These are phyloP conservation scores for Crotalaria pallida DNA, from an alignment of 306 rosid species.

Conservation along the genomic window DNA sequence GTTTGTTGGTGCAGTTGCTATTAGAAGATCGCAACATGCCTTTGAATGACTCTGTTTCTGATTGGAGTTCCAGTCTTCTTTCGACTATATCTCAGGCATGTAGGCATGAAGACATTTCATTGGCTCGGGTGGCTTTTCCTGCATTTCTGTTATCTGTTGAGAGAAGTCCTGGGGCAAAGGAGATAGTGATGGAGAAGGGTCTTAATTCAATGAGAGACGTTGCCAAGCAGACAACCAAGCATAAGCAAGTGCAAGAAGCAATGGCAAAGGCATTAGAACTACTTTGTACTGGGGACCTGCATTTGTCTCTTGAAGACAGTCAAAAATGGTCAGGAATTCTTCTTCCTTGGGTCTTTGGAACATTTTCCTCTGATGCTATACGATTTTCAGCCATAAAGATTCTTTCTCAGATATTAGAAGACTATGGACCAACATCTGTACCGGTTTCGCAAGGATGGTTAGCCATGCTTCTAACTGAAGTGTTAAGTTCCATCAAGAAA, in stretches of 20 bases:
- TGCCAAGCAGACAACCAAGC: conserved; percentile 55
- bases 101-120: conserved; percentile 68
- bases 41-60: conserved; percentile 72
- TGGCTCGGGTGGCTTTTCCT: conserved; percentile 75
- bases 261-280: conserved; percentile 77
- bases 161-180: conserved; percentile 60
- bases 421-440: conserved; percentile 62
- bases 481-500: conserved; percentile 48
- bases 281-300: conserved; percentile 55
- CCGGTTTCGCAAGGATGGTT: conserved; percentile 94
- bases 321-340: conserved; percentile 90
- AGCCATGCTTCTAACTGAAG: conserved; percentile 64
- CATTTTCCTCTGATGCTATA: conserved; percentile 58
- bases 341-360: conserved; percentile 78
- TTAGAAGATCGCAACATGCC: conserved; percentile 69
- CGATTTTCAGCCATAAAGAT: conserved; percentile 68
- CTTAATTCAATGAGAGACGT: conserved; percentile 76
- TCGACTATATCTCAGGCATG: conserved; percentile 80
- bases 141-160: conserved; percentile 83
- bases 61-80: conserved; percentile 91
- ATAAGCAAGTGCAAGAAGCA: conserved; percentile 75
- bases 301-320: conserved; percentile 80
- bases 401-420: conserved; percentile 71
- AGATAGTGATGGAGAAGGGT: conserved; percentile 82
- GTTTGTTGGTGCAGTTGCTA: conserved; percentile 72